phyloP scores from a whole-genome alignment of 176 grass and related monocot species.

The Eleusine indica region DNA sequence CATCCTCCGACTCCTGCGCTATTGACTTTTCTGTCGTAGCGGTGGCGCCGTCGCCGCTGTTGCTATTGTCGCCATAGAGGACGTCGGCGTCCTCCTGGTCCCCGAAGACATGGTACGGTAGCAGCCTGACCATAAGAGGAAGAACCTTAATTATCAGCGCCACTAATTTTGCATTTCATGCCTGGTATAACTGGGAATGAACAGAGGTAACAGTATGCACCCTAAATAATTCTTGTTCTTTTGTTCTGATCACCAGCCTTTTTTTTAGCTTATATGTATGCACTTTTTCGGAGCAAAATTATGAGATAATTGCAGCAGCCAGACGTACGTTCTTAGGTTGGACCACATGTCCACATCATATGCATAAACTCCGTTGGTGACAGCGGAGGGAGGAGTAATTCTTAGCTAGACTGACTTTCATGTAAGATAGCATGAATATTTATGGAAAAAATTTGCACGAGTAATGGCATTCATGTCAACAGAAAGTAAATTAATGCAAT shows the following conservation, averaged over 20 bases:
- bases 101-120: constrained; percentile 52
- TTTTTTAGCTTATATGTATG: too few relatives aligned
- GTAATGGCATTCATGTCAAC: neutral
- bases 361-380: too few relatives aligned
- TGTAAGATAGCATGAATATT: neutral
- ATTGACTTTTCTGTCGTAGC: constrained; percentile 6
- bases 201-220: neutral
- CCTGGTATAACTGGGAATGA: neutral
- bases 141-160: neutral
- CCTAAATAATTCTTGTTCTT: neutral
- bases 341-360: neutral
- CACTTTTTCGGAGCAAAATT: neutral
- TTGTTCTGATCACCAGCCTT: too few relatives aligned
- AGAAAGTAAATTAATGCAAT: neutral
- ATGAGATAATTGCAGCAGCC: constrained; percentile 2
- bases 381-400: too few relatives aligned
- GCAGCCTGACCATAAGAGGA: constrained; percentile 31
- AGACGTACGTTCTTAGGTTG: neutral
- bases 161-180: neutral
- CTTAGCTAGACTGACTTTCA: neutral
- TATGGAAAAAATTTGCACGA: neutral
- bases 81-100: constrained; percentile 29
- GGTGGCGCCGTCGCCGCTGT: neutral
- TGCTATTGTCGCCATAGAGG: neutral
- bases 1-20: neutral